A percentile compares a stretch with the other conserved stretches of the same genome.
Evolutionary conservation across 2,329 filamentous ascomycete genomes (phyloP).

Genomic region (Xylaria arbuscula): DNA sequence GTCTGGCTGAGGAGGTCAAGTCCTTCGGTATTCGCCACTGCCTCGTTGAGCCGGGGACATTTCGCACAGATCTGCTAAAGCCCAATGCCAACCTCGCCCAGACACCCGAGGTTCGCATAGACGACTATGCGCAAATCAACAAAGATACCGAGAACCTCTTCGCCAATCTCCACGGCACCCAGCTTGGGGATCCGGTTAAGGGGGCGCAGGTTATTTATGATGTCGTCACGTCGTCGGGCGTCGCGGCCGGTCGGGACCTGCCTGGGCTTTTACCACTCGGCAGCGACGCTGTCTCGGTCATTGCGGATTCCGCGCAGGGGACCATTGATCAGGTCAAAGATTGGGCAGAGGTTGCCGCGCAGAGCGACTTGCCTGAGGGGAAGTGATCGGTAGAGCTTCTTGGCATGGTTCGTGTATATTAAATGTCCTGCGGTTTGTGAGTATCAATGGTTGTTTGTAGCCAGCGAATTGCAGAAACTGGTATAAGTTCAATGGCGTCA

Average conservation of each 20-base stretch:
- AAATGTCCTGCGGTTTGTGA: too few relatives aligned
- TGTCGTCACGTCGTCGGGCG: slow-evolving; percentile 43
- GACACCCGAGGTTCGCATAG: slow-evolving; percentile 17
- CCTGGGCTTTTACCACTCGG: slow-evolving; percentile 49
- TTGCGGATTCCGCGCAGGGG: slow-evolving; percentile 44
- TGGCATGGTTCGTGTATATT: too few relatives aligned
- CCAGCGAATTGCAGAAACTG: too few relatives aligned
- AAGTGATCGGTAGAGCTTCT: neutral
- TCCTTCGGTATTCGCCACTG: slow-evolving; percentile 50
- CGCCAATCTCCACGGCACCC: slow-evolving; percentile 32
- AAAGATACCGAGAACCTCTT: slow-evolving; percentile 25
- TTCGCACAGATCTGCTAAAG: slow-evolving; percentile 49
- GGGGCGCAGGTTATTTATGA: slow-evolving; percentile 50
- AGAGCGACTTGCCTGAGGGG: slow-evolving; percentile 41
- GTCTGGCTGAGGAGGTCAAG: slow-evolving; percentile 48
- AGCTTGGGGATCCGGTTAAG: slow-evolving; percentile 49
- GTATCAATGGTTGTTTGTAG: too few relatives aligned
- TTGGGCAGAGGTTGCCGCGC: slow-evolving; percentile 49
- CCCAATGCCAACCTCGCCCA: slow-evolving; percentile 36
- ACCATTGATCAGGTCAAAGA: slow-evolving; percentile 49
- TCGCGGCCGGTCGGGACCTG: slow-evolving; percentile 40
- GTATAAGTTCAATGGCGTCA: too few relatives aligned
- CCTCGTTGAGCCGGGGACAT: slow-evolving; percentile 53
- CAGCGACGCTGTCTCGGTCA: slow-evolving; percentile 39
- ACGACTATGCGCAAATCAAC: slow-evolving; percentile 38